phyloP scores from a whole-genome alignment of 1,284 basidiomycete genomes.

The Ceratobasidium sp. region DNA sequence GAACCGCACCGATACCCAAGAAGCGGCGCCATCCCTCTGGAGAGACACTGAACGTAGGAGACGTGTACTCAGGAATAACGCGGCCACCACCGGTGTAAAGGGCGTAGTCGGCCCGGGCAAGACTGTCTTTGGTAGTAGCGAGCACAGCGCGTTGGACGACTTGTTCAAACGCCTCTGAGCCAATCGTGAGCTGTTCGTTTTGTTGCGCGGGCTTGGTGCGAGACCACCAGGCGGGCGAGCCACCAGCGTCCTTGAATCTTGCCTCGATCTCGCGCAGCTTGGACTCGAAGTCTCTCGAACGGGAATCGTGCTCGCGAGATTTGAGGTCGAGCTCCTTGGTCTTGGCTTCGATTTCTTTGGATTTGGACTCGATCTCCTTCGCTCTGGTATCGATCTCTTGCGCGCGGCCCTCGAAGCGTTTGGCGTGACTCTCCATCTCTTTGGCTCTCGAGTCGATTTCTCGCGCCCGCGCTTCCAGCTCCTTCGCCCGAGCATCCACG shows the following conservation, averaged over 20 bases:
- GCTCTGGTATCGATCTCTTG: conserved; percentile 17
- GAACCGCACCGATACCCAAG: conserved; percentile 61
- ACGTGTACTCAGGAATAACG: conserved; percentile 83
- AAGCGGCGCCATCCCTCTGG: conserved; percentile 44
- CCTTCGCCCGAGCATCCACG: conserved; percentile 9
- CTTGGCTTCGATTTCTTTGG: conserved; percentile 32
- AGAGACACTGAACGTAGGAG: conserved; percentile 72
- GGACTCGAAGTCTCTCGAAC: conserved; percentile 24
- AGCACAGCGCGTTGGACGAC: conserved; percentile 49
- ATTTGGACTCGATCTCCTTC: conserved; percentile 22
- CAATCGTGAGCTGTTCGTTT: conserved; percentile 28
- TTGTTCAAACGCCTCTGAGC: conserved; percentile 39
- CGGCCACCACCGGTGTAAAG: conserved; percentile 82
- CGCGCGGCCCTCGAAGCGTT: conserved; percentile 33
- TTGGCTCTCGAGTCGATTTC: conserved; percentile 17
- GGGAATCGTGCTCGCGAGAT: conserved; percentile 15
- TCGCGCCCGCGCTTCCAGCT: conserved; percentile 21
- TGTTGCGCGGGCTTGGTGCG: conserved; percentile 3
- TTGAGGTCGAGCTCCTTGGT: conserved; percentile 26
- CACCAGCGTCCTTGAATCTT: conserved; percentile 69
- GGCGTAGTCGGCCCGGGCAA: conserved; percentile 86
- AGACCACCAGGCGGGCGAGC: conserved; percentile 3
- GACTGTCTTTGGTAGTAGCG: conserved; percentile 73
- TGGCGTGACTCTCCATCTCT: conserved; percentile 20
- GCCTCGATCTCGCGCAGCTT: conserved; percentile 35